Evolutionary conservation across 169 alveolate genomes (phyloP), one percentile per base, ranked within the genome.

Genomic region (Cryptosporidium sp.): DNA sequence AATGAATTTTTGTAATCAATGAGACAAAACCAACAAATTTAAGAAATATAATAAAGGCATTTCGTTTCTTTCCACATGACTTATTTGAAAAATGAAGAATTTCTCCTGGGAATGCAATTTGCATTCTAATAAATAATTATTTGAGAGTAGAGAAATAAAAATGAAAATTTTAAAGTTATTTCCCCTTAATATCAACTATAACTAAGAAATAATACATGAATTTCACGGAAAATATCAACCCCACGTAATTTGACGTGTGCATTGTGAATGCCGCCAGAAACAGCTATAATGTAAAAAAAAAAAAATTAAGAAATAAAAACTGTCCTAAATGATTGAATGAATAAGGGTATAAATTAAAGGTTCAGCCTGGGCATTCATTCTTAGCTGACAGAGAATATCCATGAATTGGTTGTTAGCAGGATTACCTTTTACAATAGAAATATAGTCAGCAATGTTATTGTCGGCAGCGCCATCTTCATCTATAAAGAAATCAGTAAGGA

Each of bases 301-400:
- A 8, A 21, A 21, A 55, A 16, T 50, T 2, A 18, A 2, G 35
- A n/a, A 23, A 26, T 2, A 55, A 21, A 9, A 8, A 41, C 45
- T 41, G 62, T 3, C 23, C 50, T 35, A 73, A 73, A 23, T 51
- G 18, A n/a, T 73, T 21, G 86, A 73, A 58, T 73, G 86, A 16
- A 73, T 26, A 31, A 73, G 48, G 31, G 86, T 73, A 73, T 73
- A 73, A 48, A 73, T 58, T 39, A 73, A 73, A 50, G 86, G 86
- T 12, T 73, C 51, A n/a, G 33, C 35, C 58, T 52, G 29, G 35
- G 21, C 5, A 31, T 71, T 37, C 7, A 4, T 31, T 39, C 55
- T 39, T 33, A 37, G 12, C 7, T 21, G 43, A 16, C 10, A 37
- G 29, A 73, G 8, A 8, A 26, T 26, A 14, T 73, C 59, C 29